These are phyloP conservation scores for Fusarium oligoseptatum DNA, from an alignment of 2,329 filamentous ascomycete species.

Conservation along the genomic window DNA sequence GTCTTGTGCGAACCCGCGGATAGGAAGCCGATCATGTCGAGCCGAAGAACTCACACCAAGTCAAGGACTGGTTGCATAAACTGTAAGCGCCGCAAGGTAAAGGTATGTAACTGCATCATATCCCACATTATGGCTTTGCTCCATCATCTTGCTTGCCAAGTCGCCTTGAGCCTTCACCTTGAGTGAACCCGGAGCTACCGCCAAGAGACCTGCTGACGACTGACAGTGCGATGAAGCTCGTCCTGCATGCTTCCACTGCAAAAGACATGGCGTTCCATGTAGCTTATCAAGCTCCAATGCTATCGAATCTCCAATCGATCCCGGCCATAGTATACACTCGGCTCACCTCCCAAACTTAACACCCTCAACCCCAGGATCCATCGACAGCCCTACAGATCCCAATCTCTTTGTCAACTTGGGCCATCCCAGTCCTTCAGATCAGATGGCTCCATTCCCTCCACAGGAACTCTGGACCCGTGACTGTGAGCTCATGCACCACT, in stretches of 20 bases:
- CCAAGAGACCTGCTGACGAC: constrained; percentile 13
- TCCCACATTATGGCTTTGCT: neutral
- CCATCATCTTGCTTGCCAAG: neutral
- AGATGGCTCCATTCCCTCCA: constrained; percentile 42
- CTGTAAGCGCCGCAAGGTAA: constrained; percentile 52
- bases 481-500: constrained; percentile 51
- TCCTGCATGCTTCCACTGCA: constrained; percentile 50
- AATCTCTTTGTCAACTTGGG: constrained; percentile 11
- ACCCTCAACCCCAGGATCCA: constrained; percentile 28
- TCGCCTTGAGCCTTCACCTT: neutral
- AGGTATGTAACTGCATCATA: constrained; percentile 39
- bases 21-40: constrained; percentile 29
- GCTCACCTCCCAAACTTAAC: constrained; percentile 29
- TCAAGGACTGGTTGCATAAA: constrained; percentile 50
- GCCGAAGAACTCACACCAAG: constrained; percentile 50
- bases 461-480: constrained; percentile 40
- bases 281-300: constrained; percentile 38
- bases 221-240: constrained; percentile 46
- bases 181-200: neutral
- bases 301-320: neutral
- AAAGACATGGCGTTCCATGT: constrained; percentile 46
- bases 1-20: constrained; percentile 40
- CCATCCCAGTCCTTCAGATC: constrained; percentile 29
- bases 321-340: neutral
- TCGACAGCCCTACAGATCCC: constrained; percentile 12